Percentiles rank a stretch among this genome's conserved stretches.
Conservation (phyloP, 352 stramenopile genomes). For the Pythium plurisporium region DNA sequence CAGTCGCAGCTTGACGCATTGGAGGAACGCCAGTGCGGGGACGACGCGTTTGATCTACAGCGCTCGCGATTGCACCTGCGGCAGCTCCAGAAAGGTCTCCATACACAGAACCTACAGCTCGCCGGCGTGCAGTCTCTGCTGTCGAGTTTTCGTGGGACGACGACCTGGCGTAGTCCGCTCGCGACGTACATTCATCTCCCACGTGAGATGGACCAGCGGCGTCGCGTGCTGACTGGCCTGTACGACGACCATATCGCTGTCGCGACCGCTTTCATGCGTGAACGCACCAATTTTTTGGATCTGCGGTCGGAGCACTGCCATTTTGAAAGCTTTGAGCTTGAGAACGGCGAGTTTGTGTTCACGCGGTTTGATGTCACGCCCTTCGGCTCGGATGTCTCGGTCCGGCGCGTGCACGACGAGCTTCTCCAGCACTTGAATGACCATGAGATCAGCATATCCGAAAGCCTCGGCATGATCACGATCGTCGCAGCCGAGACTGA, state of each 20-base stretch:
- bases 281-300: slow-evolving; percentile 15
- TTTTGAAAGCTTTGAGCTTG: slow-evolving; percentile 5
- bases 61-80: not conserved
- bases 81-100: not conserved
- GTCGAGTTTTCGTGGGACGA: not conserved
- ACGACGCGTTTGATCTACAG: not conserved
- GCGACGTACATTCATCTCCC: slow-evolving; percentile 16
- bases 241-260: slow-evolving; percentile 6
- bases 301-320: slow-evolving; percentile 10
- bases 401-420: slow-evolving; percentile 15
- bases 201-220: not conserved
- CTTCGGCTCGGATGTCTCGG: not conserved
- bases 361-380: slow-evolving; percentile 21
- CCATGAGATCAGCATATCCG: slow-evolving; percentile 23
- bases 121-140: not conserved
- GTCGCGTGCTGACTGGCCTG: not conserved
- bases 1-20: not conserved
- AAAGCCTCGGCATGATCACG: slow-evolving; percentile 13
- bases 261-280: slow-evolving; percentile 7
- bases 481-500: slow-evolving; percentile 2
- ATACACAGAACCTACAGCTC: not conserved
- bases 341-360: slow-evolving; percentile 19
- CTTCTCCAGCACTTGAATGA: slow-evolving; percentile 12
- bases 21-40: not conserved
- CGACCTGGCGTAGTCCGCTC: slow-evolving; percentile 5